Evolutionary conservation across 2,329 filamentous ascomycete species (phyloP).

Genomic region (Zymoseptoria tritici): DNA sequence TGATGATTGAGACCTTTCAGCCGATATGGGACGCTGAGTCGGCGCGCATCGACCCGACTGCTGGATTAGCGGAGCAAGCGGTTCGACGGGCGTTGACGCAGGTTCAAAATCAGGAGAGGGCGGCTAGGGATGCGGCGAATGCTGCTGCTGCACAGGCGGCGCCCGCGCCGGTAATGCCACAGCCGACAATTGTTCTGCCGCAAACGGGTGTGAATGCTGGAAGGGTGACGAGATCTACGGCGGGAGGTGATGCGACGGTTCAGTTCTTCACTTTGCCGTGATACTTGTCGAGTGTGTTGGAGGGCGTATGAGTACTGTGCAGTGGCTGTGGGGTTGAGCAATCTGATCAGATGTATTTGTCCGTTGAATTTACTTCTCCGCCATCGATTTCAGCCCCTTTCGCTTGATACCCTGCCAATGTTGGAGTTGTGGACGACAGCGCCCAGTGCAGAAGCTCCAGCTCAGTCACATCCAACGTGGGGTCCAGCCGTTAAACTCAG

Average conservation of each 20-base stretch:
- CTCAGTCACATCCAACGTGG: not conserved
- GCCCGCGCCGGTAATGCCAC: not conserved
- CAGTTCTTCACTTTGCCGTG: not conserved
- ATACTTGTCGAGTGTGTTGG: not conserved
- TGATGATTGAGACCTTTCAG: not conserved
- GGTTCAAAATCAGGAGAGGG: not conserved
- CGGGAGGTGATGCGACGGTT: not conserved
- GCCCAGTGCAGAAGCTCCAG: not conserved
- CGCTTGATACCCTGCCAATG: not conserved
- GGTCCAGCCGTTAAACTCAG: not conserved
- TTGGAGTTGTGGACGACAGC: not conserved
- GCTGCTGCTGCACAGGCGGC: not conserved
- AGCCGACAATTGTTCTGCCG: not conserved
- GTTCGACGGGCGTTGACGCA: not conserved
- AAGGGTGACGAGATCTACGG: not conserved
- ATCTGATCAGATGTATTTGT: not conserved
- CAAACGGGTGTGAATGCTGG: not conserved
- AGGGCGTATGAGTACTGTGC: not conserved
- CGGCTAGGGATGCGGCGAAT: not conserved
- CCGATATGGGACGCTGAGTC: not conserved
- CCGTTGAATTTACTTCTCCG: not conserved
- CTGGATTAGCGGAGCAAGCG: not conserved
- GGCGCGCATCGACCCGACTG: not conserved
- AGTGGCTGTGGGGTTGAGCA: not conserved
- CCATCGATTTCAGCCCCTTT: not conserved